These are phyloP conservation scores for Ilyonectria mors-panacis DNA, from an alignment of 2,329 filamentous ascomycete species.

Conservation along the genomic window DNA sequence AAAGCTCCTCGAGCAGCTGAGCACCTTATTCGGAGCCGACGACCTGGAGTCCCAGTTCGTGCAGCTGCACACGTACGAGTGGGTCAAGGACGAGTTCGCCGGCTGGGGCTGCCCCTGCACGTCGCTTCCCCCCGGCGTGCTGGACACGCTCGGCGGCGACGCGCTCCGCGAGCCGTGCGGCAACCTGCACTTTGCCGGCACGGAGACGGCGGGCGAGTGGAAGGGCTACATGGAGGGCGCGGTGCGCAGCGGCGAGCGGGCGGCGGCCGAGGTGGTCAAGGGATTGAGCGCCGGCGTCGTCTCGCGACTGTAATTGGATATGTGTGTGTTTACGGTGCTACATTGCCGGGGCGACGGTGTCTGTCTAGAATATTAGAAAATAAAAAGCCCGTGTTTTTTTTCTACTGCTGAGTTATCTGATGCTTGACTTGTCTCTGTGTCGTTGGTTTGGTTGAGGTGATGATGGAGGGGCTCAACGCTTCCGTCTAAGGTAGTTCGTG, in stretches of 20 bases:
- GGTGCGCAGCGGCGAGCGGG: constrained; percentile 39
- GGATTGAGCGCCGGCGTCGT: constrained; percentile 25
- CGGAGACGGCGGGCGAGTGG: constrained; percentile 45
- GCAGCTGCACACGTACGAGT: constrained; percentile 54
- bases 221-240: constrained; percentile 49
- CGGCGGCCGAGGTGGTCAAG: constrained; percentile 40
- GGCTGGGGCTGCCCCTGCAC: constrained; percentile 59
- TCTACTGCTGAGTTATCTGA: not conserved
- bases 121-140: constrained; percentile 55
- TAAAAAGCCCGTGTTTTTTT: not conserved
- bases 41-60: constrained; percentile 47
- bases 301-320: constrained; percentile 24
- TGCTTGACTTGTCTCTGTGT: not conserved
- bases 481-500: too few species aligned
- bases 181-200: constrained; percentile 46
- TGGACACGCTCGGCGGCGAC: constrained; percentile 51
- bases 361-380: not conserved
- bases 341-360: not conserved
- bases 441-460: not conserved
- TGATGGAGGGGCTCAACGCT: too few species aligned
- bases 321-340: not conserved
- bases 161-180: constrained; percentile 50
- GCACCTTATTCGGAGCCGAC: constrained; percentile 40
- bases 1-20: constrained; percentile 48
- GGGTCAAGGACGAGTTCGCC: constrained; percentile 55